Conservation (phyloP, 1,284 basidiomycete genomes). For the Phellinidium pouzarii region DNA sequence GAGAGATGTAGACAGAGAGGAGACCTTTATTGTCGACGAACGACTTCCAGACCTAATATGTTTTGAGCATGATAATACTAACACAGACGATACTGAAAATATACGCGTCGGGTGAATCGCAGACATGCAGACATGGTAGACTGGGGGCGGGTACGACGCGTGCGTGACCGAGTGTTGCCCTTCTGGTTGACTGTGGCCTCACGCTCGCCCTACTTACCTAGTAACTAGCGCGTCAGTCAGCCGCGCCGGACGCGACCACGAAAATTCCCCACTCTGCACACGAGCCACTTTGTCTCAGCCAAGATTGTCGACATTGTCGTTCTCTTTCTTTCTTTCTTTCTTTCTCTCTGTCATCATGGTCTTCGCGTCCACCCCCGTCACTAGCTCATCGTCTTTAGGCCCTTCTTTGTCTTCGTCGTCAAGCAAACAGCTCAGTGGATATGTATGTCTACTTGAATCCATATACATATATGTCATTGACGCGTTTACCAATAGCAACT, state of each 20-base stretch:
- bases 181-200: slow-evolving; percentile 3
- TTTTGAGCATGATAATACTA: slow-evolving; percentile 1
- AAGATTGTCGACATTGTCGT: background rate
- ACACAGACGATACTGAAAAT: background rate
- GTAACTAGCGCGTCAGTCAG: slow-evolving; percentile 15
- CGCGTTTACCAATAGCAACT: slow-evolving; percentile 59
- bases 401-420: background rate
- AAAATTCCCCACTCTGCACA: background rate
- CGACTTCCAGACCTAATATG: slow-evolving; percentile 67
- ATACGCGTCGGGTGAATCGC: slow-evolving; percentile 56
- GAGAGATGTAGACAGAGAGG: background rate
- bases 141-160: background rate
- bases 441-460: slow-evolving; percentile 1
- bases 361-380: slow-evolving; percentile 9
- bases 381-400: slow-evolving; percentile 6
- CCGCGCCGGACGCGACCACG: slow-evolving; percentile 19
- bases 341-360: slow-evolving; percentile 6
- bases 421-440: slow-evolving; percentile 17
- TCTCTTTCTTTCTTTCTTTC: background rate
- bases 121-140: slow-evolving; percentile 53
- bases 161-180: background rate
- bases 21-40: slow-evolving; percentile 69
- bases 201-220: background rate
- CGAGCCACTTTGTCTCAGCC: background rate
- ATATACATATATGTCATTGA: background rate